Conservation (phyloP, 345 rosid species). For the Cardiospermum halicacabum region DNA sequence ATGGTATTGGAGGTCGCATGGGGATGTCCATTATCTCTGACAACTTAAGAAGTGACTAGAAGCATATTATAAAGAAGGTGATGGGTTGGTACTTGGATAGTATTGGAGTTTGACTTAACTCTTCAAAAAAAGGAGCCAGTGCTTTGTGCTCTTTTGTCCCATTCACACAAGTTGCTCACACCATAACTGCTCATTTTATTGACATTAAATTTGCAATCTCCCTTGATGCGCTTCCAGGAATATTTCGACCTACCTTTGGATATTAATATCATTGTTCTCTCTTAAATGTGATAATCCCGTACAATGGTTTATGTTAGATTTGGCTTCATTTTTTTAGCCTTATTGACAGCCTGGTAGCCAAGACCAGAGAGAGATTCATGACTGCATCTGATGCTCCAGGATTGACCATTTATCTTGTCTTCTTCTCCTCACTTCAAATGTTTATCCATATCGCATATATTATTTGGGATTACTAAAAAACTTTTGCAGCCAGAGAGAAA, state of each 20-base stretch:
- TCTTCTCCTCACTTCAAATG: too few species aligned
- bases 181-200: background rate
- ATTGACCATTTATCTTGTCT: too few species aligned
- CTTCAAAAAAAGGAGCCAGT: background rate
- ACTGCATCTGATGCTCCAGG: background rate
- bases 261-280: background rate
- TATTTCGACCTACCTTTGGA: too few species aligned
- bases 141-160: background rate
- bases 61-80: background rate
- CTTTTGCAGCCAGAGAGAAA: too few species aligned
- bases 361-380: background rate
- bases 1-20: constrained; percentile 5
- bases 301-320: background rate
- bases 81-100: too few species aligned
- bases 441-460: too few species aligned
- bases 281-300: background rate
- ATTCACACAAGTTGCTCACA: background rate
- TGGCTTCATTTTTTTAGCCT: background rate
- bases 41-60: constrained; percentile 9
- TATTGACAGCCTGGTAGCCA: background rate
- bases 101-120: constrained; percentile 2
- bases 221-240: too few species aligned
- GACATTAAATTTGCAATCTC: too few species aligned
- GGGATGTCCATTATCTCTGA: constrained; percentile 2
- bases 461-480: too few species aligned